These are phyloP conservation scores for Ogataea wickerhamii DNA, from an alignment of 805 yeast genomes.

Conservation along the genomic window DNA sequence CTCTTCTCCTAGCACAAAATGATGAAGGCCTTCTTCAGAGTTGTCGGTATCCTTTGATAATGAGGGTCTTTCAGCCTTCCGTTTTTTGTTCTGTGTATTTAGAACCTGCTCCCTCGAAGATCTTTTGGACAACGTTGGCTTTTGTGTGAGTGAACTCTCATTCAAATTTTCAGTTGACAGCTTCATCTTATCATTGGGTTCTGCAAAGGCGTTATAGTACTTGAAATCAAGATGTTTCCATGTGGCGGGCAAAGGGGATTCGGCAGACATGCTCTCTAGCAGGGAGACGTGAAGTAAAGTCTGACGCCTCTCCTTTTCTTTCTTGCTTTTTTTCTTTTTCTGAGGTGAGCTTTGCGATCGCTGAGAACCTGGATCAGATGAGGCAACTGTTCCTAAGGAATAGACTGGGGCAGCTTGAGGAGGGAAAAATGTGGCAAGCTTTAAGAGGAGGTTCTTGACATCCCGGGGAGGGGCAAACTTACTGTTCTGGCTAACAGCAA, in stretches of 20 bases:
- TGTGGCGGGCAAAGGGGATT: slow-evolving; percentile 42
- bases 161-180: slow-evolving; percentile 1
- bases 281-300: slow-evolving; percentile 25
- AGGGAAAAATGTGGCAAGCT: slow-evolving; percentile 43
- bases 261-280: slow-evolving; percentile 30
- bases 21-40: slow-evolving; percentile 45
- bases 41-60: slow-evolving; percentile 11
- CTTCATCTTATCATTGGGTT: background rate
- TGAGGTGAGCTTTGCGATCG: slow-evolving; percentile 6
- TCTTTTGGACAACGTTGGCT: slow-evolving; percentile 10
- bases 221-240: slow-evolving; percentile 56
- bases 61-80: slow-evolving; percentile 15
- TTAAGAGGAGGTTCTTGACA: slow-evolving; percentile 44
- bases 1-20: slow-evolving; percentile 51
- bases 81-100: slow-evolving; percentile 22
- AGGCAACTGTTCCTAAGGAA: slow-evolving; percentile 7
- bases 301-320: slow-evolving; percentile 10
- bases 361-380: slow-evolving; percentile 8
- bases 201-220: slow-evolving; percentile 39
- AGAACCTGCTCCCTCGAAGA: slow-evolving; percentile 18
- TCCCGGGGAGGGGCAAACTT: slow-evolving; percentile 43
- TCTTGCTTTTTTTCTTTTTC: slow-evolving; percentile 27
- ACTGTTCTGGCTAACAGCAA: slow-evolving; percentile 42
- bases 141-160: slow-evolving; percentile 2
- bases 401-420: slow-evolving; percentile 34